phyloP scores from a whole-genome alignment of 2,329 filamentous ascomycete genomes.

The Passalora sequoiae region DNA sequence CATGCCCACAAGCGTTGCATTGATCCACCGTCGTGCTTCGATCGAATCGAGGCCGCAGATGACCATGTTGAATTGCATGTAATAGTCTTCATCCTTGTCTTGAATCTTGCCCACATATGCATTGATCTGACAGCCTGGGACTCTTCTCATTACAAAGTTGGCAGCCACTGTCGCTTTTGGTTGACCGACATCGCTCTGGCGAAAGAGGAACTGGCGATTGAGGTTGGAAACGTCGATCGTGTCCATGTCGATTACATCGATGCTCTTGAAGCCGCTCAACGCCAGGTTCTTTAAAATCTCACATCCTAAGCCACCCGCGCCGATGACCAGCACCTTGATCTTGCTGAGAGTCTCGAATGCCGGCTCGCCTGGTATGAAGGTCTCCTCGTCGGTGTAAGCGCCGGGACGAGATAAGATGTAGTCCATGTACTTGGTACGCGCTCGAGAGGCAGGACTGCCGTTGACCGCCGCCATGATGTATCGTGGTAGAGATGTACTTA shows the following conservation, averaged over 20 bases:
- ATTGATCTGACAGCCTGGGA: conserved; percentile 87
- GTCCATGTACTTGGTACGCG: conserved; percentile 68
- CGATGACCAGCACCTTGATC: conserved; percentile 62
- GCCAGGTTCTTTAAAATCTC: conserved; percentile 96
- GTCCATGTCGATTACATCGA: conserved; percentile 99
- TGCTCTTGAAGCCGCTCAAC: conserved; percentile 90
- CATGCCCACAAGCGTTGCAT: conserved; percentile 84
- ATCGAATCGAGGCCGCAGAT: conserved; percentile 95
- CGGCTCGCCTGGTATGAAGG: conserved; percentile 43
- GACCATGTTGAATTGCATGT: conserved; percentile 92
- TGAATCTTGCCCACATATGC: conserved; percentile 93
- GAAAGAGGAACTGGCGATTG: conserved; percentile 95
- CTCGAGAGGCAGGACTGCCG: conserved; percentile 37
- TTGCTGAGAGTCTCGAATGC: conserved; percentile 56
- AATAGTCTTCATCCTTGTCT: conserved; percentile 93
- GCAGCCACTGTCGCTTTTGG: conserved; percentile 92
- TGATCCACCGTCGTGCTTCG: conserved; percentile 97
- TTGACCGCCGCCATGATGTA: conserved; percentile 15
- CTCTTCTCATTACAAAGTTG: conserved; percentile 80
- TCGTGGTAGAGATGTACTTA: too few relatives aligned
- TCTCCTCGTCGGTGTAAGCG: conserved; percentile 67
- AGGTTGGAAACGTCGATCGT: conserved; percentile 98
- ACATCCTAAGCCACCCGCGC: conserved; percentile 88
- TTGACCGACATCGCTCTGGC: conserved; percentile 83
- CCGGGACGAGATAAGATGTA: conserved; percentile 70